A percentile compares a stretch with the other conserved stretches of the same genome.
Evolutionary conservation across 352 stramenopile species (phyloP).

Genomic region (Phytophthora meadii): DNA sequence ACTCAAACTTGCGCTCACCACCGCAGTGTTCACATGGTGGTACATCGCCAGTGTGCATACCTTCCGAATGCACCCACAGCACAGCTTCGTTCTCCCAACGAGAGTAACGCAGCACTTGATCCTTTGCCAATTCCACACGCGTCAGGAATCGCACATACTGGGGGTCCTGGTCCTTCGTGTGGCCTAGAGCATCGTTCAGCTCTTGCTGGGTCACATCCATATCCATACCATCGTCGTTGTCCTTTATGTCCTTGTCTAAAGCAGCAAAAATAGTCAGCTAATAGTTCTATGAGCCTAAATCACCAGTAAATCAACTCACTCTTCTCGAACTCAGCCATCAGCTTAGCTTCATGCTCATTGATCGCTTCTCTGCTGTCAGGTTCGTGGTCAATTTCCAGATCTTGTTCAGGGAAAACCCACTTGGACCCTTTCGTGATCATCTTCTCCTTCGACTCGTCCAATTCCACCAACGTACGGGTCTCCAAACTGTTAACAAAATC

Average conservation of each 20-base stretch:
- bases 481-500: constrained; percentile 34
- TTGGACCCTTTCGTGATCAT: constrained; percentile 64
- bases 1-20: constrained; percentile 91
- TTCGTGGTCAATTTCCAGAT: constrained; percentile 84
- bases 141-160: constrained; percentile 86
- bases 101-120: constrained; percentile 90
- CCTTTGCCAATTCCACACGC: constrained; percentile 80
- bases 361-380: constrained; percentile 63
- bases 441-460: constrained; percentile 29
- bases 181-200: constrained; percentile 72
- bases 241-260: constrained; percentile 23
- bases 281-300: background rate
- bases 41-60: constrained; percentile 50
- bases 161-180: constrained; percentile 70
- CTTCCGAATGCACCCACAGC: constrained; percentile 89
- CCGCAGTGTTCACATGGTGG: constrained; percentile 87
- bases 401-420: constrained; percentile 79
- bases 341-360: constrained; percentile 79
- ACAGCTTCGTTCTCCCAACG: constrained; percentile 88
- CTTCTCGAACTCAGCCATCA: constrained; percentile 77
- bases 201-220: constrained; percentile 82
- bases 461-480: constrained; percentile 50
- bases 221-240: constrained; percentile 69
- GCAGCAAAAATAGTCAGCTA: constrained; percentile 1
- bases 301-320: constrained; percentile 35